Conservation (phyloP, 805 yeast species). For the Scheffersomyces amazonensis region DNA sequence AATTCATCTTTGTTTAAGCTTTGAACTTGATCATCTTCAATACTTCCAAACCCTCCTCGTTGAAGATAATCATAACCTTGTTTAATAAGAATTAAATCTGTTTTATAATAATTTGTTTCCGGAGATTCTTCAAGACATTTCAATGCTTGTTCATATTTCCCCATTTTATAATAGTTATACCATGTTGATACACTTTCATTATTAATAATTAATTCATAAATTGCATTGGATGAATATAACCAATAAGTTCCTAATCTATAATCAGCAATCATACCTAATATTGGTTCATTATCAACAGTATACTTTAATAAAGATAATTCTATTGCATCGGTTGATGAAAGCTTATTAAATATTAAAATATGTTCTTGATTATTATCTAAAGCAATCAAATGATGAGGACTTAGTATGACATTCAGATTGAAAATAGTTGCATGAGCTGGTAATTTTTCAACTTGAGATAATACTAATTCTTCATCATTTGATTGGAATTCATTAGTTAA, state of each 20-base stretch:
- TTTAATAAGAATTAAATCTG: conserved; percentile 30
- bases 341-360: conserved; percentile 26
- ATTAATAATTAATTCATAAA: conserved; percentile 69
- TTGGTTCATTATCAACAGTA: conserved; percentile 6
- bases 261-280: conserved; percentile 31
- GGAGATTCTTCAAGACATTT: conserved; percentile 17
- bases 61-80: conserved; percentile 37
- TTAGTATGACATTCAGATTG: conserved; percentile 15
- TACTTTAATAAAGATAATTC: conserved; percentile 6
- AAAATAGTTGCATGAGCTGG: conserved; percentile 5
- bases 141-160: conserved; percentile 66
- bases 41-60: conserved; percentile 29
- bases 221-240: conserved; percentile 59
- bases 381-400: conserved; percentile 29
- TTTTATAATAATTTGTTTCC: conserved; percentile 13
- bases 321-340: conserved; percentile 13
- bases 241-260: conserved; percentile 57
- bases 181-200: conserved; percentile 76
- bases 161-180: conserved; percentile 44
- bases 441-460: conserved; percentile 15
- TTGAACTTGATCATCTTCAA: conserved; percentile 13
- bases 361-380: conserved; percentile 12
- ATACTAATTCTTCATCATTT: conserved; percentile 27
- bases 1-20: conserved; percentile 4
- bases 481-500: conserved; percentile 17